Evolutionary conservation across 2,329 filamentous ascomycete genomes (phyloP).

Genomic region (Phaeomoniella chlamydospora): DNA sequence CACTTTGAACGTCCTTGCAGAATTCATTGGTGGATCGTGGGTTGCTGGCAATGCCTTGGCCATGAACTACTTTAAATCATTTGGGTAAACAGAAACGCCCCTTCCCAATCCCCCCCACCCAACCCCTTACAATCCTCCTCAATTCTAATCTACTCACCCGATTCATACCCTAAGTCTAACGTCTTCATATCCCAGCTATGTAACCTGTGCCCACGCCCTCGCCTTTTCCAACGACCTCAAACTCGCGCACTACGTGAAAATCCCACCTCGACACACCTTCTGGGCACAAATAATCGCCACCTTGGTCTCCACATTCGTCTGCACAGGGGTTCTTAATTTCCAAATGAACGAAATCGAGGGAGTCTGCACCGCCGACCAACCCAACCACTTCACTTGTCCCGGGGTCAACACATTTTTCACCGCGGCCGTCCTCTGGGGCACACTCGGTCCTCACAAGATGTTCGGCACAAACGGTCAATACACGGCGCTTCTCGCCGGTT

Average conservation of each 20-base stretch:
- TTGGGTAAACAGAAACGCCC: too few relatives aligned
- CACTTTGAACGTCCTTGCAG: constrained; percentile 29
- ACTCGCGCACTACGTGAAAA: constrained; percentile 10
- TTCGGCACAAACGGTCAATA: constrained; percentile 36
- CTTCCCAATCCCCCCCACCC: too few relatives aligned
- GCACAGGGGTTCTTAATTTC: constrained; percentile 30
- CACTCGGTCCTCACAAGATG: constrained; percentile 35
- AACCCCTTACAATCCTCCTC: too few relatives aligned
- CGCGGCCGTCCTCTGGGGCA: constrained; percentile 40
- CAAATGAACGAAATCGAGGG: constrained; percentile 32
- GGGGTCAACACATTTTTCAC: constrained; percentile 43
- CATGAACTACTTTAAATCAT: constrained; percentile 42
- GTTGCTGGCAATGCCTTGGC: constrained; percentile 36
- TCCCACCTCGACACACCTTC: constrained; percentile 7
- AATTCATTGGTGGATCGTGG: constrained; percentile 38
- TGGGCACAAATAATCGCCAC: constrained; percentile 6
- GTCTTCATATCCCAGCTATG: too few relatives aligned
- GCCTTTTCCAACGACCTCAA: constrained; percentile 24
- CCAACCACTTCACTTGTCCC: constrained; percentile 29
- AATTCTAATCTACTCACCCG: too few relatives aligned
- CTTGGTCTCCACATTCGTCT: constrained; percentile 33
- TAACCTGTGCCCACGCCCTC: constrained; percentile 27
- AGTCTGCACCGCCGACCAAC: constrained; percentile 34
- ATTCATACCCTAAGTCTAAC: too few relatives aligned
- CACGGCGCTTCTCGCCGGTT: constrained; percentile 32